These are phyloP conservation scores for Urtica urens DNA, from an alignment of 306 rosid genomes.

Conservation along the genomic window DNA sequence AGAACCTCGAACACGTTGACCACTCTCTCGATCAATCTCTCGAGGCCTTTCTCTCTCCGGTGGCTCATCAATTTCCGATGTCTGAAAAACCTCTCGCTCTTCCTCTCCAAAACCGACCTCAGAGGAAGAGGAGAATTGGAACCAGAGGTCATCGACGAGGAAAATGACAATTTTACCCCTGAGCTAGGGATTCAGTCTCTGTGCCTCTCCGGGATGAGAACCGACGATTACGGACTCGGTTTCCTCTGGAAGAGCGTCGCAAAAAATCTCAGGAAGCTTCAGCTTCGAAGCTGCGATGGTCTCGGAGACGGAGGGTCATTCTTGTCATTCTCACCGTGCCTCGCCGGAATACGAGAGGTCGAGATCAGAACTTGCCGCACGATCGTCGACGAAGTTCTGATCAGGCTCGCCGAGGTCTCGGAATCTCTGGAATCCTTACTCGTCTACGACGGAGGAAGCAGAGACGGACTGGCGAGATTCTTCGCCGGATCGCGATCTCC, in stretches of 20 bases:
- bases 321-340: constrained; percentile 42
- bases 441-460: constrained; percentile 83
- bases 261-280: constrained; percentile 40
- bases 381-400: constrained; percentile 51
- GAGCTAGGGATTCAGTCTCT: constrained; percentile 47
- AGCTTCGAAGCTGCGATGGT: constrained; percentile 55
- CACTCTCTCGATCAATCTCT: constrained; percentile 45
- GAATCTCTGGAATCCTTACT: constrained; percentile 39
- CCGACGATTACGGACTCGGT: constrained; percentile 47
- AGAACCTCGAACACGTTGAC: constrained; percentile 30
- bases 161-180: constrained; percentile 18
- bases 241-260: constrained; percentile 71
- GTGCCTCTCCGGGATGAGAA: constrained; percentile 44
- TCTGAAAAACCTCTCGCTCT: constrained; percentile 38
- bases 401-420: constrained; percentile 45
- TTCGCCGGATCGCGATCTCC: constrained; percentile 24
- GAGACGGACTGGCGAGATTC: constrained; percentile 50
- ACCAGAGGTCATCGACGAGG: constrained; percentile 15
- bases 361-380: constrained; percentile 77
- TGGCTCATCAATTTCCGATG: constrained; percentile 48
- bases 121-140: too few species aligned
- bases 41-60: constrained; percentile 42
- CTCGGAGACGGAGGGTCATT: constrained; percentile 60
- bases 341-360: constrained; percentile 37
- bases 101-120: constrained; percentile 13